Evolutionary conservation across 202 grass and related monocot species (phyloP).

Genomic region (Setaria italica): DNA sequence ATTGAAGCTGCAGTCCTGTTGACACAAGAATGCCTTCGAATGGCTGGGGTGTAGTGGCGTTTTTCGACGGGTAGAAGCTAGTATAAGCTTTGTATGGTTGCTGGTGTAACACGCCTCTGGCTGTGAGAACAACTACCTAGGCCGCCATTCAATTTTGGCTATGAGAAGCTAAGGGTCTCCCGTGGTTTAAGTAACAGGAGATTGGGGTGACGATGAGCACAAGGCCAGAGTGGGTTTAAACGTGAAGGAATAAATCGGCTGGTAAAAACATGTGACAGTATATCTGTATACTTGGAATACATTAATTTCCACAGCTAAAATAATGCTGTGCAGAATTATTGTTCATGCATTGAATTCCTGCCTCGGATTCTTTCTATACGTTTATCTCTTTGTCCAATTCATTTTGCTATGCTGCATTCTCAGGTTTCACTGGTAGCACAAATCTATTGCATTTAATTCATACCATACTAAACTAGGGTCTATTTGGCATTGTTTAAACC

Average conservation of each 20-base stretch:
- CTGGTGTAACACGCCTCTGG: neutral
- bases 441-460: neutral
- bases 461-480: neutral
- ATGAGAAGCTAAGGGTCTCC: neutral
- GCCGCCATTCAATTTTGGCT: neutral
- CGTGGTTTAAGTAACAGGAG: neutral
- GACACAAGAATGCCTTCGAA: neutral
- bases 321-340: neutral
- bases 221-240: neutral
- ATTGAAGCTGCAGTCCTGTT: neutral
- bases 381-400: neutral
- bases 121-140: neutral
- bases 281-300: neutral
- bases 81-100: neutral
- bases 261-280: neutral
- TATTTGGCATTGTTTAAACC: neutral
- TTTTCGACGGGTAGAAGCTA: neutral
- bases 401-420: neutral
- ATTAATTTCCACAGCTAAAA: neutral
- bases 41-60: neutral
- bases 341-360: neutral
- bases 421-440: neutral
- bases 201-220: neutral
- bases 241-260: neutral
- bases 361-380: neutral